phyloP scores from a whole-genome alignment of 169 alveolate species.

The Plasmodium blacklocki region DNA sequence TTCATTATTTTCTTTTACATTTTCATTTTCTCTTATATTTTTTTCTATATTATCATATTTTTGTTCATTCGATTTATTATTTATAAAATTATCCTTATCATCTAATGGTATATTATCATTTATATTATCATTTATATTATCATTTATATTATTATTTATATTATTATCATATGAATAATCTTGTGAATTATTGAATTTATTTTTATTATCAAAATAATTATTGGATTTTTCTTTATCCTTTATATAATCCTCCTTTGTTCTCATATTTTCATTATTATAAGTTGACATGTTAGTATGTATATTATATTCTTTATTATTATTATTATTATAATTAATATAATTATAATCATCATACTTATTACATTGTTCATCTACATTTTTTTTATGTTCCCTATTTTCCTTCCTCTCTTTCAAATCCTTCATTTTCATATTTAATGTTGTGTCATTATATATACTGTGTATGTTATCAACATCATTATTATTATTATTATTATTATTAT shows the following conservation, averaged over 20 bases:
- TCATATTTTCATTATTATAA: too few relatives aligned
- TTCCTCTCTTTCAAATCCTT: not conserved
- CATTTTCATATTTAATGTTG: too few relatives aligned
- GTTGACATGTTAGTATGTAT: too few relatives aligned
- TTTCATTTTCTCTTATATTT: not conserved
- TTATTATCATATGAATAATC: not conserved
- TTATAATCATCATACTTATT: not conserved
- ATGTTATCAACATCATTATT: too few relatives aligned
- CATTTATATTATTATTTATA: not conserved
- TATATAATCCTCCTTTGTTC: too few relatives aligned
- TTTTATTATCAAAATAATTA: too few relatives aligned
- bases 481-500: too few relatives aligned
- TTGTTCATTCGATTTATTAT: not conserved
- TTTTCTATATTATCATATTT: not conserved
- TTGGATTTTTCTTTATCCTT: too few relatives aligned
- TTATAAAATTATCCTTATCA: not conserved
- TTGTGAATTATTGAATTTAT: too few relatives aligned
- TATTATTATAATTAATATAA: not conserved
- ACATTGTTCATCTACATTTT: not conserved
- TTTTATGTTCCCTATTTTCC: not conserved
- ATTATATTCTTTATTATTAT: conserved; percentile 2
- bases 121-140: not conserved
- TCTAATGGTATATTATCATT: not conserved
- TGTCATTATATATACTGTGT: too few relatives aligned
- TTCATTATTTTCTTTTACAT: not conserved